Evolutionary conservation across 1,284 basidiomycete species (phyloP).

Genomic region (Tilletia caries): DNA sequence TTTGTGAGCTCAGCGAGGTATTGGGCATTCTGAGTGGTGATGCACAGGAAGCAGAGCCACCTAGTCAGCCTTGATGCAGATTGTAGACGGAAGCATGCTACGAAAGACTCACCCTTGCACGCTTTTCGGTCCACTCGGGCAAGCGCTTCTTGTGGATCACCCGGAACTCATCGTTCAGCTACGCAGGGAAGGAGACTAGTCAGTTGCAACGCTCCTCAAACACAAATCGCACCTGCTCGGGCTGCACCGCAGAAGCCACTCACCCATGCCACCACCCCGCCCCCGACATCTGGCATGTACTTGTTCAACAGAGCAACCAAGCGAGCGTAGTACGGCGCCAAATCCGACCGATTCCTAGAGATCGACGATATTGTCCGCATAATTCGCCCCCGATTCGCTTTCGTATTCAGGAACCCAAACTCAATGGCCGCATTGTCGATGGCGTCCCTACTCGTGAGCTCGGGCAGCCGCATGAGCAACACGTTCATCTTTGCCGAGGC

Average conservation of each 20-base stretch:
- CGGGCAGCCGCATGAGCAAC: constrained; percentile 85
- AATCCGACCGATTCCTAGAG: constrained; percentile 81
- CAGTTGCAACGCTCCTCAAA: too few species aligned
- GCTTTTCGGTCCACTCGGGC: constrained; percentile 76
- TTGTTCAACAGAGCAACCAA: constrained; percentile 79
- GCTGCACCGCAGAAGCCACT: constrained; percentile 50
- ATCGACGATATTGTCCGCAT: constrained; percentile 71
- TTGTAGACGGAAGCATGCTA: neutral
- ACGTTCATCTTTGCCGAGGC: constrained; percentile 88
- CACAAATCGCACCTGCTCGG: too few species aligned
- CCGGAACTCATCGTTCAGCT: constrained; percentile 95
- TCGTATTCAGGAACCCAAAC: constrained; percentile 92
- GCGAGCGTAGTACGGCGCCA: constrained; percentile 88
- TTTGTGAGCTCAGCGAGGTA: constrained; percentile 91
- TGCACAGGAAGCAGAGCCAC: constrained; percentile 51
- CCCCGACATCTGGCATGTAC: constrained; percentile 90
- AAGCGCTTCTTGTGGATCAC: constrained; percentile 94
- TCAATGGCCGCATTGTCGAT: constrained; percentile 94
- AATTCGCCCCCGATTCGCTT: constrained; percentile 84
- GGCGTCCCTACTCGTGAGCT: constrained; percentile 83
- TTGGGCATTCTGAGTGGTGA: constrained; percentile 66
- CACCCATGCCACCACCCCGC: constrained; percentile 74
- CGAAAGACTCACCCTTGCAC: constrained; percentile 63
- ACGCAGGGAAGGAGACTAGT: constrained; percentile 14
- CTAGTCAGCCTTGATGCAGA: neutral